phyloP scores from a whole-genome alignment of 768 basidiomycete species.

The Termitomyces sp. region DNA sequence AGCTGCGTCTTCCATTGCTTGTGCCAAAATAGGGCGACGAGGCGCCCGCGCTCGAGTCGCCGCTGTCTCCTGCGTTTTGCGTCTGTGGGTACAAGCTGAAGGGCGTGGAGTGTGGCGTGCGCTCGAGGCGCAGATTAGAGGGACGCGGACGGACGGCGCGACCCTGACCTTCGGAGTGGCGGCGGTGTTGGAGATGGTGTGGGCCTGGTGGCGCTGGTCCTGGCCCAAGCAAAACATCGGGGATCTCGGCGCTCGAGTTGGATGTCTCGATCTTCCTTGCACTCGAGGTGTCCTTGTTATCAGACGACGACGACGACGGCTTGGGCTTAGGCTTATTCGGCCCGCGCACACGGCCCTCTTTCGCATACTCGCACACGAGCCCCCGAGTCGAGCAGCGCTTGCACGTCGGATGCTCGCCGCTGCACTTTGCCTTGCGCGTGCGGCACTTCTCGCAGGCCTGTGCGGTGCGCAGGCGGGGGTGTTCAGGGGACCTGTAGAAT shows the following conservation, averaged over 20 bases:
- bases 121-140: slow-evolving; percentile 29
- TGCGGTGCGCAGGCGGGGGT: slow-evolving; percentile 64
- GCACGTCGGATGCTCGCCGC: slow-evolving; percentile 69
- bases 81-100: not conserved
- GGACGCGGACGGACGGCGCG: slow-evolving; percentile 27
- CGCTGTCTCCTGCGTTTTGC: too few relatives aligned
- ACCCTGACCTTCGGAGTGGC: not conserved
- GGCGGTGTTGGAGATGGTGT: slow-evolving; percentile 11
- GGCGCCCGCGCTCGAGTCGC: too few relatives aligned
- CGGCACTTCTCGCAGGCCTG: slow-evolving; percentile 80
- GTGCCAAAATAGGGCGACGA: not conserved
- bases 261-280: slow-evolving; percentile 5
- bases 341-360: slow-evolving; percentile 62
- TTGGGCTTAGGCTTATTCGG: slow-evolving; percentile 54
- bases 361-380: slow-evolving; percentile 63
- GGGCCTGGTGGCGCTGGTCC: too few relatives aligned
- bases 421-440: slow-evolving; percentile 75
- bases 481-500: slow-evolving; percentile 63
- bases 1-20: not conserved
- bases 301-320: too few relatives aligned
- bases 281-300: not conserved
- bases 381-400: slow-evolving; percentile 61
- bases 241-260: slow-evolving; percentile 7
- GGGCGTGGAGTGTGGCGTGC: slow-evolving; percentile 11
- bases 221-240: too few relatives aligned